Conservation (phyloP, 148 eudicot genomes). For the Simmondsia chinensis region DNA sequence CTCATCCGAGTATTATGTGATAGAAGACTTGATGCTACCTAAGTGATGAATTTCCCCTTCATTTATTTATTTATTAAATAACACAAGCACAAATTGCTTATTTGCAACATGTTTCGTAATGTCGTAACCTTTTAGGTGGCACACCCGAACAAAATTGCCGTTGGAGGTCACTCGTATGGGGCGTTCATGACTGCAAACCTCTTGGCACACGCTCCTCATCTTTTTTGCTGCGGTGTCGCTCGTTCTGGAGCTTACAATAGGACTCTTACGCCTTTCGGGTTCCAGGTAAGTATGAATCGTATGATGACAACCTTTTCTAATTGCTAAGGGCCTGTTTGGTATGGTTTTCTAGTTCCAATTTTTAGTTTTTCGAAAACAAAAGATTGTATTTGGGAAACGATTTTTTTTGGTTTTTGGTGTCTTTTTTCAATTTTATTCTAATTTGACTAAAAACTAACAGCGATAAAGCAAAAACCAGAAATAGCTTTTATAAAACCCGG, state of each 20-base stretch:
- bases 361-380: background rate
- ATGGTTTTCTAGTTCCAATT: no score
- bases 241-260: slow-evolving; percentile 97
- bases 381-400: background rate
- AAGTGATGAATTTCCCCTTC: no score
- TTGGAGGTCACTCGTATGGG: slow-evolving; percentile 98
- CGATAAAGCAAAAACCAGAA: no score
- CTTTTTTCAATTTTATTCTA: background rate
- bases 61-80: no score
- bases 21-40: no score
- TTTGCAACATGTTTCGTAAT: background rate
- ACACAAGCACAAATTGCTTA: background rate
- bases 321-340: no score
- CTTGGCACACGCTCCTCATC: slow-evolving; percentile 95
- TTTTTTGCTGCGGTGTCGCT: slow-evolving; percentile 88
- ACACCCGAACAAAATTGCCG: slow-evolving; percentile 82
- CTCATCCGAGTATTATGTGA: no score
- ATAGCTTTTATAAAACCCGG: no score
- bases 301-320: no score
- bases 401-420: background rate
- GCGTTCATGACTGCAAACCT: slow-evolving; percentile 99
- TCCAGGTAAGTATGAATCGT: no score
- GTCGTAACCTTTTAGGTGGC: slow-evolving; percentile 52
- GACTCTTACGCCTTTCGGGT: slow-evolving; percentile 96
- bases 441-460: no score